Percentiles rank a stretch among this genome's conserved stretches.
Evolutionary conservation across 1,139 yeast species (phyloP).

Genomic region (Magnusiomyces suaveolens): DNA sequence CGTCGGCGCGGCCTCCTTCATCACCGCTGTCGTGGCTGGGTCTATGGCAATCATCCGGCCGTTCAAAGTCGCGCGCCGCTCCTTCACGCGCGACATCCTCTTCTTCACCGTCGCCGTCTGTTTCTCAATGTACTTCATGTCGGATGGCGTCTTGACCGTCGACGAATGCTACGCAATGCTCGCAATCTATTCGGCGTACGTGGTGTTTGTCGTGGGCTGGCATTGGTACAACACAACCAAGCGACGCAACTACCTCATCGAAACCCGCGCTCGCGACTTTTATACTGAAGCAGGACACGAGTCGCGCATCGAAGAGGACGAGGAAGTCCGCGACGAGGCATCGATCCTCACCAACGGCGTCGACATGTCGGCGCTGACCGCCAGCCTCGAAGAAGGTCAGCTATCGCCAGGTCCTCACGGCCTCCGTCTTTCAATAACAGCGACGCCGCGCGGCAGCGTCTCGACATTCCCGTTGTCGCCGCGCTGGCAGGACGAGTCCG

Average conservation of each 20-base stretch:
- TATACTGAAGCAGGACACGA: conserved; percentile 26
- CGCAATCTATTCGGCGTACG: conserved; percentile 45
- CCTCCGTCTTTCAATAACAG: background rate
- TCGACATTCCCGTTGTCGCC: background rate
- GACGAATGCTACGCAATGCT: conserved; percentile 44
- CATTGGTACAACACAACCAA: conserved; percentile 30
- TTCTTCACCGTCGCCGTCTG: conserved; percentile 44
- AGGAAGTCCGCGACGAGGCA: conserved; percentile 18
- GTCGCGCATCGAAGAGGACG: conserved; percentile 18
- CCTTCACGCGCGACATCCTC: conserved; percentile 47
- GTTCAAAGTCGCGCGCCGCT: conserved; percentile 44
- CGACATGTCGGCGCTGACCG: conserved; percentile 15
- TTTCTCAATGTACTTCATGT: conserved; percentile 37
- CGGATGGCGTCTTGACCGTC: conserved; percentile 39
- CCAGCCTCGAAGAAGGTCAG: background rate
- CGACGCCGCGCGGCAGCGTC: background rate
- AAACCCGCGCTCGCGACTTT: conserved; percentile 24
- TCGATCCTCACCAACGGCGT: conserved; percentile 18
- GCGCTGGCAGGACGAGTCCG: conserved; percentile 13
- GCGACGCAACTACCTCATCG: conserved; percentile 21
- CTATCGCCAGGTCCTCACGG: background rate
- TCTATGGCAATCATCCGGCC: conserved; percentile 62
- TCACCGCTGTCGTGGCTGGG: conserved; percentile 68
- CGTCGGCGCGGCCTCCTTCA: conserved; percentile 74
- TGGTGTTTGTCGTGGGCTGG: conserved; percentile 39